A percentile compares a stretch with the other conserved stretches of the same genome.
Conservation (phyloP, 1,139 yeast genomes). For the Saccharomyces hybrid region DNA sequence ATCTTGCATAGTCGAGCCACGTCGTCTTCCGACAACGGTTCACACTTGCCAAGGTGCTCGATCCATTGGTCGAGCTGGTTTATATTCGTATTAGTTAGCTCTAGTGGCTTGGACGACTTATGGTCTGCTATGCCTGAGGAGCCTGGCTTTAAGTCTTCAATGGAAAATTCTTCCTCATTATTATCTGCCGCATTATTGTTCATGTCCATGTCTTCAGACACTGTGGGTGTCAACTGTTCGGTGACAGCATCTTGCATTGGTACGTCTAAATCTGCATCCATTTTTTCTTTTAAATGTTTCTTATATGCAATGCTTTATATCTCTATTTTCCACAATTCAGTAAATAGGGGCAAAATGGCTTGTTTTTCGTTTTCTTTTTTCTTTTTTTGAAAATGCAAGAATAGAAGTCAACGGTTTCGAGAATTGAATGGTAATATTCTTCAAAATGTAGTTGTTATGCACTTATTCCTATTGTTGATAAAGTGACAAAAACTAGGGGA, state of each 20-base stretch:
- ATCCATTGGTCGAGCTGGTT: too few relatives aligned
- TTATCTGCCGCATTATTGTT: slow-evolving; percentile 7
- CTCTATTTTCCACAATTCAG: background rate
- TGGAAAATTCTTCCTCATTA: slow-evolving; percentile 11
- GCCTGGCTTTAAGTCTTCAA: slow-evolving; percentile 6
- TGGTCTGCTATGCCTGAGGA: too few relatives aligned
- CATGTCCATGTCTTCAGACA: slow-evolving; percentile 24
- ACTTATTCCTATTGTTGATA: background rate
- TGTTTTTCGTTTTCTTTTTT: background rate
- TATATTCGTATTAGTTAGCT: too few relatives aligned
- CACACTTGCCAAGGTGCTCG: too few relatives aligned
- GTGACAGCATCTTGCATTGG: slow-evolving; percentile 66
- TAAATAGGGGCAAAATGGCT: background rate
- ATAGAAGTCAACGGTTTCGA: background rate
- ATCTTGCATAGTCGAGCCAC: too few relatives aligned
- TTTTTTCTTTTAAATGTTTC: background rate
- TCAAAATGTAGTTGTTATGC: background rate
- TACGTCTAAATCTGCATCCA: slow-evolving; percentile 64
- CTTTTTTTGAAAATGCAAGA: background rate
- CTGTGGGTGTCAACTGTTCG: slow-evolving; percentile 36
- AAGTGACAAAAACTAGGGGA: background rate
- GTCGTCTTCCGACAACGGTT: too few relatives aligned
- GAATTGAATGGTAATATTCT: background rate
- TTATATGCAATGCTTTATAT: background rate
- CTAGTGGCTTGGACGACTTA: too few relatives aligned